A percentile compares a stretch with the other conserved stretches of the same genome.
These are phyloP conservation scores for Amanita pseudoporphyria DNA, from an alignment of 768 basidiomycete genomes.

Conservation along the genomic window DNA sequence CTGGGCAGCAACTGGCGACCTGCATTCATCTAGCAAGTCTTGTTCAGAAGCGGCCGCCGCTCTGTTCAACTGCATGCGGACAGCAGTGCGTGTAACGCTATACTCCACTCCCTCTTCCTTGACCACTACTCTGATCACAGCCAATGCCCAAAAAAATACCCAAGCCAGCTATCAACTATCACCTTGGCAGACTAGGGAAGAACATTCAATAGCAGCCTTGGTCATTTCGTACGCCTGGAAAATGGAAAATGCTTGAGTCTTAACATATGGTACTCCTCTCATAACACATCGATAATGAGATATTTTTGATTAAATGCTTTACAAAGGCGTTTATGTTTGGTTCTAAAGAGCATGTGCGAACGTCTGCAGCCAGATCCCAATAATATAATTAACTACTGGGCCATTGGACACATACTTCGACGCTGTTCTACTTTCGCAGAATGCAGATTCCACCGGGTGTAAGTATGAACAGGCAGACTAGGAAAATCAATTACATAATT, in stretches of 20 bases:
- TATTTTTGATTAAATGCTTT: no score
- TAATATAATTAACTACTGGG: no score
- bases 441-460: no score
- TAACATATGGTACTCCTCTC: no score
- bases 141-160: constrained; percentile 59
- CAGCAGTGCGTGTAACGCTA: constrained; percentile 45
- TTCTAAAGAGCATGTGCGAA: no score
- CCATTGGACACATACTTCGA: no score
- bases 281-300: no score
- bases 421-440: no score
- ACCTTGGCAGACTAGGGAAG: constrained; percentile 73
- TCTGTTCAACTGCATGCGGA: constrained; percentile 79
- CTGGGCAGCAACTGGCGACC: constrained; percentile 70
- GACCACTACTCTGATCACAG: constrained; percentile 24
- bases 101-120: constrained; percentile 2
- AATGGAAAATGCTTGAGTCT: neutral
- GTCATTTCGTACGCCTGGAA: neutral
- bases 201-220: constrained; percentile 45
- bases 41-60: constrained; percentile 53
- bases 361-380: no score
- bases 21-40: constrained; percentile 32
- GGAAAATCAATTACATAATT: no score
- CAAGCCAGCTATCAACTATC: constrained; percentile 81
- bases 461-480: no score
- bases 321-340: no score